phyloP scores from a whole-genome alignment of 371 early-diverging fungal genomes.

The Smittium culicis region DNA sequence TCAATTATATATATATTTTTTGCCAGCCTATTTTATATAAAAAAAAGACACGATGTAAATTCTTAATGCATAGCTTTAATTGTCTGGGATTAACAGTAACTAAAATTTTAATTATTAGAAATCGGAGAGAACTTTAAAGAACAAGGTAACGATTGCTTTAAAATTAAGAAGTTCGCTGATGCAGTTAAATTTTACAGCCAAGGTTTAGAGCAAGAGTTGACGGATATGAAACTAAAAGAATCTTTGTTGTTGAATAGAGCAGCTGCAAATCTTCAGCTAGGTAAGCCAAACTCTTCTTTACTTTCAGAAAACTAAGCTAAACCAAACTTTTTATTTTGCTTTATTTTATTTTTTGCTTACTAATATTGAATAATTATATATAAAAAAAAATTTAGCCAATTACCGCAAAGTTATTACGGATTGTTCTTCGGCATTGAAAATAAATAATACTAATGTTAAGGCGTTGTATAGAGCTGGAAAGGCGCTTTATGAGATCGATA shows the following conservation, averaged over 20 bases:
- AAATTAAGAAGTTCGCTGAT: slow-evolving; percentile 55
- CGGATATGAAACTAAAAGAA: slow-evolving; percentile 57
- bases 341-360: too few species aligned
- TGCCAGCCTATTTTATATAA: too few species aligned
- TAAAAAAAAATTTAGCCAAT: slow-evolving; percentile 37
- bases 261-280: slow-evolving; percentile 76
- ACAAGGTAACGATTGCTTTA: slow-evolving; percentile 87
- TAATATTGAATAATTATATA: slow-evolving; percentile 10
- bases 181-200: slow-evolving; percentile 78
- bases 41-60: too few species aligned
- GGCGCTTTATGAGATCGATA: slow-evolving; percentile 64
- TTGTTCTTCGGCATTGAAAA: slow-evolving; percentile 68
- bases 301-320: not conserved
- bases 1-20: too few species aligned
- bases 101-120: slow-evolving; percentile 36
- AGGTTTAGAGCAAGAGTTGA: slow-evolving; percentile 66
- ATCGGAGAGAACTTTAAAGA: slow-evolving; percentile 86
- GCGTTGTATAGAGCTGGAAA: slow-evolving; percentile 81
- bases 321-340: slow-evolving; percentile 6
- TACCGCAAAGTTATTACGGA: slow-evolving; percentile 73
- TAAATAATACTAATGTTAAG: slow-evolving; percentile 70
- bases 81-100: not conserved
- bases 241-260: slow-evolving; percentile 78
- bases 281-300: slow-evolving; percentile 27
- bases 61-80: slow-evolving; percentile 10